Percentiles rank a stretch among this genome's conserved stretches.
Conservation (phyloP, 371 early-diverging fungal genomes). For the Mortierella sp. region DNA sequence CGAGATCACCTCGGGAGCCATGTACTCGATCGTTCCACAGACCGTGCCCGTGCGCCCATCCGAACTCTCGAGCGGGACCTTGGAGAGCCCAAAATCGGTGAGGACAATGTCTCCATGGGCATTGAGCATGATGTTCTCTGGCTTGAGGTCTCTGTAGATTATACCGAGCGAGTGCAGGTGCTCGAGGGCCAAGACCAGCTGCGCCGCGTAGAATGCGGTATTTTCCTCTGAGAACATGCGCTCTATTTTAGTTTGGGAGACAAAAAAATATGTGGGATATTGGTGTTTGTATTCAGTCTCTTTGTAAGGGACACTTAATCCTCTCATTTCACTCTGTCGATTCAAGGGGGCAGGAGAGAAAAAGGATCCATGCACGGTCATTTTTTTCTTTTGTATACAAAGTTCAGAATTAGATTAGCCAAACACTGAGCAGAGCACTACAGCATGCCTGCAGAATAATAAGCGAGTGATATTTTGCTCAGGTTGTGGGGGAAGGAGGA, state of each 20-base stretch:
- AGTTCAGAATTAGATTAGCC: slow-evolving; percentile 9
- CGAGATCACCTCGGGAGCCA: slow-evolving; percentile 83
- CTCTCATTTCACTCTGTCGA: no score
- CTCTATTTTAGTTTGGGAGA: slow-evolving; percentile 58
- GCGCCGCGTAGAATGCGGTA: slow-evolving; percentile 88
- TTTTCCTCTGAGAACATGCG: slow-evolving; percentile 84
- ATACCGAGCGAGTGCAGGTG: slow-evolving; percentile 90
- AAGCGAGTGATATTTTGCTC: no score
- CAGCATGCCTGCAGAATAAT: no score
- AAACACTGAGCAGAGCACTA: slow-evolving; percentile 10
- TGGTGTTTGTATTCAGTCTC: background rate
- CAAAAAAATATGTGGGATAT: slow-evolving; percentile 1
- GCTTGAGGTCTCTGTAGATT: slow-evolving; percentile 89
- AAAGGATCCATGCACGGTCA: no score
- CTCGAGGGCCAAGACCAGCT: slow-evolving; percentile 88
- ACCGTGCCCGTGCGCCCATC: slow-evolving; percentile 86
- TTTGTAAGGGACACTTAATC: no score
- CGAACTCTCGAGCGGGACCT: slow-evolving; percentile 77
- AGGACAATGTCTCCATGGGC: slow-evolving; percentile 86
- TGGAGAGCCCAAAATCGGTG: slow-evolving; percentile 93
- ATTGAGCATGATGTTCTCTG: slow-evolving; percentile 90
- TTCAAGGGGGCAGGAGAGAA: background rate
- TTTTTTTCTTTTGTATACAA: no score
- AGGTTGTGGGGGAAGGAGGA: no score
- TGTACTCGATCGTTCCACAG: slow-evolving; percentile 93